These are phyloP conservation scores for Dictyostelium discoideum DNA, from an alignment of 78 protist species.

Conservation along the genomic window DNA sequence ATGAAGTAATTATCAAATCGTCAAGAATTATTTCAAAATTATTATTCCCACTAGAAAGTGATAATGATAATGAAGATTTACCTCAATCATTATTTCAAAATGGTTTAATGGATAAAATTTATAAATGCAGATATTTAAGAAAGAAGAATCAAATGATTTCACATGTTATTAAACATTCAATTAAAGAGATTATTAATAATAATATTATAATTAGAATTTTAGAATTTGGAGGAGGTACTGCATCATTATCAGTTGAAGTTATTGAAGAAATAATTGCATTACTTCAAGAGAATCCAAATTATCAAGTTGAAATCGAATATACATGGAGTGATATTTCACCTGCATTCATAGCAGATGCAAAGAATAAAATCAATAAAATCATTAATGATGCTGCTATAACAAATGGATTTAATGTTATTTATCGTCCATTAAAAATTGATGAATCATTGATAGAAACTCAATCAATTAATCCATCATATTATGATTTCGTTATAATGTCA, in stretches of 20 bases:
- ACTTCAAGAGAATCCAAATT: neutral
- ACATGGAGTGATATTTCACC: constrained; percentile 37
- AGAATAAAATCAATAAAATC: neutral
- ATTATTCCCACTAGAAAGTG: neutral
- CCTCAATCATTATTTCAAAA: constrained; percentile 4
- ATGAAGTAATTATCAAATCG: neutral
- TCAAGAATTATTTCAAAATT: neutral
- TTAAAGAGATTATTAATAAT: neutral
- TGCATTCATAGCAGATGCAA: neutral
- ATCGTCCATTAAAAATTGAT: neutral
- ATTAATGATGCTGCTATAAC: neutral
- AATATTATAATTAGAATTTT: neutral
- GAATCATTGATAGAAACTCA: neutral
- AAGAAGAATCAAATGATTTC: neutral
- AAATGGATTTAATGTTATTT: neutral
- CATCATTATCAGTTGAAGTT: neutral
- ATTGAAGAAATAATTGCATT: neutral
- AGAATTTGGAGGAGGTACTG: constrained; percentile 8
- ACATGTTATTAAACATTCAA: neutral
- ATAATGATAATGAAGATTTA: neutral
- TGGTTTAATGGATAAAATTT: neutral
- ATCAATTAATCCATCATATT: neutral
- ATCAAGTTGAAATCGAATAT: constrained; percentile 6
- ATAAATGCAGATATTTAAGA: neutral
- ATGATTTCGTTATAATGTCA: constrained; percentile 6